phyloP scores from a whole-genome alignment of 257 asterid genomes.

The Anisodus tanguticus region DNA sequence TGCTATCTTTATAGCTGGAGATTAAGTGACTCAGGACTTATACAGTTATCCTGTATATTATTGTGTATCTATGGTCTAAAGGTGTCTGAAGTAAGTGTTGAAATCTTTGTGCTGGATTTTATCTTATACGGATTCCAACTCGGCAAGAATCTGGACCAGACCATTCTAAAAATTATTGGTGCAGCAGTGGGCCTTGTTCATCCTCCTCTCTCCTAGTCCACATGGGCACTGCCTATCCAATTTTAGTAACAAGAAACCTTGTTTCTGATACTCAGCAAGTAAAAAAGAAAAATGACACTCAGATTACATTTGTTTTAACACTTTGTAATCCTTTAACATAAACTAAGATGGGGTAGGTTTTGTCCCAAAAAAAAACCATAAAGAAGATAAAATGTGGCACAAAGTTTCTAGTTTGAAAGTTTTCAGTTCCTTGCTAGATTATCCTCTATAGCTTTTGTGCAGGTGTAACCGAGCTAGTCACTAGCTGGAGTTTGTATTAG shows the following conservation, averaged over 20 bases:
- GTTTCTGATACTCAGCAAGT: not conserved
- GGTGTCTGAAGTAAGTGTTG: slow-evolving; percentile 13
- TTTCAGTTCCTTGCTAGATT: not conserved
- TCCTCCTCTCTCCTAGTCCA: slow-evolving; percentile 12
- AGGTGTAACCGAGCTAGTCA: not conserved
- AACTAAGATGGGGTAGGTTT: not conserved
- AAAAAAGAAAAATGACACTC: not conserved
- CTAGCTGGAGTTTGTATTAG: not conserved
- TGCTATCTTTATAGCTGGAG: slow-evolving; percentile 8
- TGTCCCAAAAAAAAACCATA: not conserved
- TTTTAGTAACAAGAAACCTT: slow-evolving; percentile 11
- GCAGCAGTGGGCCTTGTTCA: slow-evolving; percentile 10
- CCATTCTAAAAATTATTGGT: slow-evolving; percentile 20
- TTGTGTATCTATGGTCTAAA: not conserved
- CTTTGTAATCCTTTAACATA: not conserved
- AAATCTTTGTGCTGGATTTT: slow-evolving; percentile 15
- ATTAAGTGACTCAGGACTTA: not conserved
- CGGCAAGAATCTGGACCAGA: not conserved
- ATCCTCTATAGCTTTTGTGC: not conserved
- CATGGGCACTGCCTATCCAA: not conserved
- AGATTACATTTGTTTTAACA: not conserved
- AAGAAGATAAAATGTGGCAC: not conserved
- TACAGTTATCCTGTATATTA: not conserved
- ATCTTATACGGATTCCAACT: slow-evolving; percentile 25
- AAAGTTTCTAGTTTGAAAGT: not conserved